Percentiles rank a stretch among this genome's conserved stretches.
Evolutionary conservation across 169 alveolate genomes (phyloP).

Genomic region (Plasmodium berghei): DNA sequence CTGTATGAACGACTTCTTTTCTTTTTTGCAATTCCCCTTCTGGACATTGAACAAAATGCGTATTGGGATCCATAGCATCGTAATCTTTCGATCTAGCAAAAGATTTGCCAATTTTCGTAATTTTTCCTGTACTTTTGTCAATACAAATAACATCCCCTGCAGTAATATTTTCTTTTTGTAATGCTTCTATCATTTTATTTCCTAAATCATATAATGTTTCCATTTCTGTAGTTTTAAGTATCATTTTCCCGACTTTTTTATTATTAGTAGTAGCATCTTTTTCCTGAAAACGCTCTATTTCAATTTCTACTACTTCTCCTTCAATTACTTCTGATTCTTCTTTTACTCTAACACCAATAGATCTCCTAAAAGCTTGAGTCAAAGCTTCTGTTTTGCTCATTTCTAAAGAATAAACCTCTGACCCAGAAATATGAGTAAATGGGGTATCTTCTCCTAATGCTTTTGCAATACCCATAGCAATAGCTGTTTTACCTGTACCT

Average conservation of each 20-base stretch:
- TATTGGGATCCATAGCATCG: slow-evolving; percentile 98
- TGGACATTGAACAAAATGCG: slow-evolving; percentile 95
- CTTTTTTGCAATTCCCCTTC: slow-evolving; percentile 99
- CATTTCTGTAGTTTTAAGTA: slow-evolving; percentile 99
- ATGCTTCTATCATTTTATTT: slow-evolving; percentile 93
- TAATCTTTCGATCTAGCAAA: slow-evolving; percentile 97
- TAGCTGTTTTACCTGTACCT: slow-evolving; percentile 99
- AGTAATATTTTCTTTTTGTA: slow-evolving; percentile 87
- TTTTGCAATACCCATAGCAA: slow-evolving; percentile 99
- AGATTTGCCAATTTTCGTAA: slow-evolving; percentile 97
- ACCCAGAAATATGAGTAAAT: slow-evolving; percentile 98
- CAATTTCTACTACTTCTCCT: slow-evolving; percentile 99
- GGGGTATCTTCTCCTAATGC: slow-evolving; percentile 97
- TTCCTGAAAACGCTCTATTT: slow-evolving; percentile 90
- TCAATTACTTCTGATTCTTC: slow-evolving; percentile 99
- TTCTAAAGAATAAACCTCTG: slow-evolving; percentile 98
- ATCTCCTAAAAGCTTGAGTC: slow-evolving; percentile 97
- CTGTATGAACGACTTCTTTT: slow-evolving; percentile 98
- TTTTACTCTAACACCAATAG: slow-evolving; percentile 98
- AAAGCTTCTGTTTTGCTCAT: slow-evolving; percentile 98
- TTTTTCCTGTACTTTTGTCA: slow-evolving; percentile 97
- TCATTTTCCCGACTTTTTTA: slow-evolving; percentile 93
- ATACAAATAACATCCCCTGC: slow-evolving; percentile 97
- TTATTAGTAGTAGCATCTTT: slow-evolving; percentile 69
- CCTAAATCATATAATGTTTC: slow-evolving; percentile 98